Evolutionary conservation across 805 yeast genomes (phyloP), one percentile per base, ranked within the genome.

Genomic region (Brettanomyces sp.): DNA sequence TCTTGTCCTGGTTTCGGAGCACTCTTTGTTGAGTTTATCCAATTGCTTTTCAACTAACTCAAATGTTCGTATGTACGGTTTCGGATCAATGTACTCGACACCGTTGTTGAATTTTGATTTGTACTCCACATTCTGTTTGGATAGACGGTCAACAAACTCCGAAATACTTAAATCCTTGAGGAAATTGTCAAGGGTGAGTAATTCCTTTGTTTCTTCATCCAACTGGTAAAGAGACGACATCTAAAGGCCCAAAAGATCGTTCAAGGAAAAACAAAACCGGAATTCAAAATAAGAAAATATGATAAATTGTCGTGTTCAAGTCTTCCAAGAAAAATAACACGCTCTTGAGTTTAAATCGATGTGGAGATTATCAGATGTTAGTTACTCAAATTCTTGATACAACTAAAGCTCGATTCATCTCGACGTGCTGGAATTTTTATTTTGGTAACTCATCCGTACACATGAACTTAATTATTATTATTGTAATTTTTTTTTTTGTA

Each of bases 31-130:
- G 39, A 93, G 64, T 43, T 70, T 70, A 55, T 79, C 76, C 52
- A 91, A 67, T 56, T 87, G 91, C 41, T 79, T 72, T 40, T 89
- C 67, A 3, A 93, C 86, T 1, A 90, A 79, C 59, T 91, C 97
- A 62, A 93, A 90, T 0, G 96, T 87, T 53, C 96, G 76, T 41
- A 91, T 91, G 59, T 86, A 93, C 2, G 98, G 98, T 57, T 87
- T 88, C 1, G 98, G 96, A 57, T 93, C 96, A 32, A 42, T 32
- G 22, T 42, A 42, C 32, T 42, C 44, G 44, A 42, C 44, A 25
- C 81, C 84, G 56, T 79, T 33, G 45, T 45, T 18, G 42, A 38
- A 44, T 21, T 39, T 18, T 23, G 38, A 25, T 14, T 44, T 44
- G 7, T 32, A 37, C 7, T 42, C 47, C 7, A 47, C 47, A 2